These are phyloP conservation scores for Penicillium cinerascens DNA, from an alignment of 495 filamentous ascomycete genomes.

Conservation along the genomic window DNA sequence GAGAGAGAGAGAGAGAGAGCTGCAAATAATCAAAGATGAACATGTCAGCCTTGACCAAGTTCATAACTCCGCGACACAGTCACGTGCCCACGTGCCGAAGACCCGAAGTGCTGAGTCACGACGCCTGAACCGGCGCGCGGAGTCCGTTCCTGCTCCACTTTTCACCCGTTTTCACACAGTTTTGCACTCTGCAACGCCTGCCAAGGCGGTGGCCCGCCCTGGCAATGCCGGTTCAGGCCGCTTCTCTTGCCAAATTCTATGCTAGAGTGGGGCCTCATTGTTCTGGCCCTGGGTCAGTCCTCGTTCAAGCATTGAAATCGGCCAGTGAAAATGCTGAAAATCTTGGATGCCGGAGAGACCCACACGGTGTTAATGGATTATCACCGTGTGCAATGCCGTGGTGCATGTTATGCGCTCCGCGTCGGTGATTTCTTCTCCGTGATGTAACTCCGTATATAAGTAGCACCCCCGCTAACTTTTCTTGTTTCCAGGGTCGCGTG, in stretches of 20 bases:
- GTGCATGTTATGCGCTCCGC: conserved; percentile 6
- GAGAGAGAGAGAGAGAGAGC: no score
- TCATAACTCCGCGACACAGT: not conserved
- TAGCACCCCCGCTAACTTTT: not conserved
- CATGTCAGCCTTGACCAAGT: no score
- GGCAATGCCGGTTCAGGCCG: conserved; percentile 16
- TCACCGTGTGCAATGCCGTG: conserved; percentile 8
- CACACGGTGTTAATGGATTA: conserved; percentile 7
- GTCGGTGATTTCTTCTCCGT: conserved; percentile 1
- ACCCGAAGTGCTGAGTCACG: not conserved
- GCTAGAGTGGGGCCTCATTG: not conserved
- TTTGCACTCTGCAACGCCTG: not conserved
- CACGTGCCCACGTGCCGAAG: not conserved
- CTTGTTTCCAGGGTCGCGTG: not conserved
- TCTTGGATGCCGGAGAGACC: not conserved
- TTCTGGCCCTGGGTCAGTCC: not conserved
- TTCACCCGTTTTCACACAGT: not conserved
- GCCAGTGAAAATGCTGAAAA: not conserved
- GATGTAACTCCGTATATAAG: conserved; percentile 5
- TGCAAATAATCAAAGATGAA: no score
- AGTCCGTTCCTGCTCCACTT: not conserved
- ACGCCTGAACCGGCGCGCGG: not conserved
- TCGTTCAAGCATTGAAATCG: not conserved
- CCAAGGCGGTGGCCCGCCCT: not conserved
- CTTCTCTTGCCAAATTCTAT: not conserved